Base-by-base conservation (phyloP, 2,329 filamentous ascomycete genomes). In the Colletotrichum camelliae region DNA sequence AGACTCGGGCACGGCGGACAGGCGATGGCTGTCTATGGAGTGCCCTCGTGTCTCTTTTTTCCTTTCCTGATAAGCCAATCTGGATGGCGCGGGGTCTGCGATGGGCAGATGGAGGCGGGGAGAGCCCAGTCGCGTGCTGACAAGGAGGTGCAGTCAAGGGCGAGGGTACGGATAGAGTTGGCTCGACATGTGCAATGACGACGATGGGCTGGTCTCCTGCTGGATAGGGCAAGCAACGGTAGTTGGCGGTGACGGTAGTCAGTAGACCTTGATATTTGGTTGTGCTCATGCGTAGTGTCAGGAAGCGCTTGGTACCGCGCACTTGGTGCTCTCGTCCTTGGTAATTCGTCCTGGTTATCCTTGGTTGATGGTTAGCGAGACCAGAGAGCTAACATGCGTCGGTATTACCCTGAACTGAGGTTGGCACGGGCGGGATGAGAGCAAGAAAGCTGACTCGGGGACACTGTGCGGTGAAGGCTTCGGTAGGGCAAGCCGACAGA, bases 131-230 rank as follows among this genome's bases (percentile, higher is more conserved):
- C 35, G 37, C 37, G 58, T 8, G 33, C 16, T 21, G 73, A 75
- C 73, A 75, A 71, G 73, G 64, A 73, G 58, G 64, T 52, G 69
- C 43, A 27, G 27, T 31, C 43, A 62, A 35, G 29, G 12, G 29
- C 29, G 12, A 58, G 52, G 21, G 57, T 58, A 33, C 29, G 57
- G 43, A 24, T 58, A 67, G 33, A 68, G 33, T 68, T 75, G 73
- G 52, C 16, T 64, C 69, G 69, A 67, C 52, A 72, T 64, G 69
- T 72, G 61, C 55, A 60, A 67, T 75, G 73, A 75, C 69, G 69
- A 64, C 24, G 33, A 31, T 5, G 37, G 37, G 31, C 61, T 24
- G 24, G 64, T 27, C 16, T 57, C 13, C 21, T 57, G 48, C 48
- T 60, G n/a, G 62, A 58, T n/a, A 61, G 13, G 68, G 24, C 69